Base-by-base conservation (phyloP, 306 rosid genomes). In the Rosa lucieae region DNA sequence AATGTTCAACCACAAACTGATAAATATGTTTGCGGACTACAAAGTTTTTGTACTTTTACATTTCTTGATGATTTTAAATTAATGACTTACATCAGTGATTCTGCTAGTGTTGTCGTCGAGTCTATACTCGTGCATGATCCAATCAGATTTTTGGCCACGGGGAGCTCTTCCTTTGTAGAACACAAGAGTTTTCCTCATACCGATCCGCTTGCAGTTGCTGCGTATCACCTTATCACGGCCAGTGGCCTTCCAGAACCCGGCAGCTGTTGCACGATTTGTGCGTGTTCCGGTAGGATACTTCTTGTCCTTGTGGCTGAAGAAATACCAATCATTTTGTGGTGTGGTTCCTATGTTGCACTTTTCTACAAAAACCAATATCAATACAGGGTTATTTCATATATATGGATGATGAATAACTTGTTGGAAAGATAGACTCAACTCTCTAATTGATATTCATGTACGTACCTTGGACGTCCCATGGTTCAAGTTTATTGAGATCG, bases 121-220 rank as follows among this genome's bases (percentile, higher is more conserved):
- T n/a, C 98, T 87, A 53, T 94, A 94, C 67, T 94, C 98, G 67
- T 94, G 98, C 97, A 94, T 94, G 82, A 94, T 94, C 97, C 97
- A 94, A 72, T 92, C 96, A 4, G 97, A 92, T 70, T 94, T 94
- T 5, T 77, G 93, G 61, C 98, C 98, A 7, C 89, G 97, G 29
- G 98, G 98, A 11, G 98, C 98, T 8, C 98, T 86, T 37, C 98
- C 98, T 79, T 86, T 90, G 85, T 94, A 94, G 79, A 94, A 94
- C 63, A 94, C 98, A 20, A 94, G 86, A 39, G 98, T 94, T 87
- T 94, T 94, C 40, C 98, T 85, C 98, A 94, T 94, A 42, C 98
- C 98, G 35, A 94, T 92, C 75, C 94, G 82, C 78, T 73, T 90
- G 6, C 88, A 89, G 63, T 83, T 84, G 84, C 92, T 88, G 61